A percentile compares a stretch with the other conserved stretches of the same genome.
Conservation (phyloP, 106 monocot species). For the Hemerocallis citrina region DNA sequence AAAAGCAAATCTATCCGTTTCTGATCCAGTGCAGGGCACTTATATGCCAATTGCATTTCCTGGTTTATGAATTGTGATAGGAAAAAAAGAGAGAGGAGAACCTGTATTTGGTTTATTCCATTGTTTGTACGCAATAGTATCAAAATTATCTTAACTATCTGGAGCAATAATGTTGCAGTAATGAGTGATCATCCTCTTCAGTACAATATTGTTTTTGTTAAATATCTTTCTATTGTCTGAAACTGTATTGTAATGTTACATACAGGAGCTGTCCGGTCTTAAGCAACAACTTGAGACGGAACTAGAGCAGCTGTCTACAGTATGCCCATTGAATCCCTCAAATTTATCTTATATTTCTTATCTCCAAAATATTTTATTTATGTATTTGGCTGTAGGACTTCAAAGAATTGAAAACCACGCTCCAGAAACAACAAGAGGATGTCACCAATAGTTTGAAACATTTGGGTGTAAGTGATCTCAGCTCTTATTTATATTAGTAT, state of each 20-base stretch:
- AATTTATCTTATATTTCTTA: neutral
- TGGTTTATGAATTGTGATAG: too few relatives aligned
- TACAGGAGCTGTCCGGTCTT: constrained; percentile 30
- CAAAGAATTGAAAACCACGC: constrained; percentile 46
- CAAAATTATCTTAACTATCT: too few relatives aligned
- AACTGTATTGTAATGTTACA: neutral
- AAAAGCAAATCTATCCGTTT: too few relatives aligned
- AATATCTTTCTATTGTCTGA: neutral
- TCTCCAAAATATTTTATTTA: neutral
- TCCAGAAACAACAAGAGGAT: constrained; percentile 64
- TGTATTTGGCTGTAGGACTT: constrained; percentile 29
- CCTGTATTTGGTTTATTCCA: too few relatives aligned
- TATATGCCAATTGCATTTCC: too few relatives aligned
- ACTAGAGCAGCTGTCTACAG: constrained; percentile 21
- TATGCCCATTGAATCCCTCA: constrained; percentile 1
- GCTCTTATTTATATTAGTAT: neutral
- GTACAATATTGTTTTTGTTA: neutral
- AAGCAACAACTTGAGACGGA: constrained; percentile 26
- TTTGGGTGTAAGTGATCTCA: constrained; percentile 37
- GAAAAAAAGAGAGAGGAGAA: too few relatives aligned
- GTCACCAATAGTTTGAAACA: constrained; percentile 41
- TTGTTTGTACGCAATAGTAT: too few relatives aligned
- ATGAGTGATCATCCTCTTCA: too few relatives aligned
- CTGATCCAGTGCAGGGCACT: too few relatives aligned
- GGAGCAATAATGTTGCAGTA: too few relatives aligned